Evolutionary conservation across 1,284 basidiomycete species (phyloP).

Genomic region (Pterulicium gracile): DNA sequence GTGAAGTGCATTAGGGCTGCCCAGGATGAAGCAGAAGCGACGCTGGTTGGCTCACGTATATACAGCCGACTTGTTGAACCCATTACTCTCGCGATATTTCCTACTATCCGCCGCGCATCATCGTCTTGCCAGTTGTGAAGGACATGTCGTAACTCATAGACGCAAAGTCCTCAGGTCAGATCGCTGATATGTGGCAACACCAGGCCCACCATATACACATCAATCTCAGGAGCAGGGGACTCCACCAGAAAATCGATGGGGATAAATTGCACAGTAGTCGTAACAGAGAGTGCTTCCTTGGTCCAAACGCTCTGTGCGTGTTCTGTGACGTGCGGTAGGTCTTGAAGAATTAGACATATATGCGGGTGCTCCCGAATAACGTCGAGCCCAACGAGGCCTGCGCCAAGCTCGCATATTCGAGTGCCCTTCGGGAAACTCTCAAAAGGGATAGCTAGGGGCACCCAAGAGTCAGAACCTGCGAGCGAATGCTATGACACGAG

Average conservation of each 20-base stretch:
- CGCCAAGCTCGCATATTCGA: conserved; percentile 15
- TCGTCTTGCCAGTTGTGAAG: not conserved
- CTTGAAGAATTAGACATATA: conserved; percentile 12
- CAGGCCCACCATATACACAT: conserved; percentile 2
- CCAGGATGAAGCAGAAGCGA: not conserved
- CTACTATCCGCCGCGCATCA: not conserved
- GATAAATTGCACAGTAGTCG: not conserved
- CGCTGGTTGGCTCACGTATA: not conserved
- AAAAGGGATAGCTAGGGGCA: too few relatives aligned
- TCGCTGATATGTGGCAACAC: not conserved
- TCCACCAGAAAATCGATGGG: conserved; percentile 1
- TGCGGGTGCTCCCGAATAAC: conserved; percentile 9
- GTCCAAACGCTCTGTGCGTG: conserved; percentile 4
- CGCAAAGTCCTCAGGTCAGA: not conserved
- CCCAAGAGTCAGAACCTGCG: too few relatives aligned
- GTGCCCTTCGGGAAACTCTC: too few relatives aligned
- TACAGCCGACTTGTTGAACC: not conserved
- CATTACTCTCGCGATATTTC: not conserved
- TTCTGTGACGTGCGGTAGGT: conserved; percentile 11
- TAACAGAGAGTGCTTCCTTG: not conserved
- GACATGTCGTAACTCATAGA: not conserved
- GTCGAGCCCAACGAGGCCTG: conserved; percentile 8
- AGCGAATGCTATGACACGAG: too few relatives aligned
- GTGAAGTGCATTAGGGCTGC: not conserved
- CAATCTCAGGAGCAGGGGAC: not conserved